Evolutionary conservation across 768 basidiomycete species (phyloP).

Genomic region (Paxillus ammoniavirescens): DNA sequence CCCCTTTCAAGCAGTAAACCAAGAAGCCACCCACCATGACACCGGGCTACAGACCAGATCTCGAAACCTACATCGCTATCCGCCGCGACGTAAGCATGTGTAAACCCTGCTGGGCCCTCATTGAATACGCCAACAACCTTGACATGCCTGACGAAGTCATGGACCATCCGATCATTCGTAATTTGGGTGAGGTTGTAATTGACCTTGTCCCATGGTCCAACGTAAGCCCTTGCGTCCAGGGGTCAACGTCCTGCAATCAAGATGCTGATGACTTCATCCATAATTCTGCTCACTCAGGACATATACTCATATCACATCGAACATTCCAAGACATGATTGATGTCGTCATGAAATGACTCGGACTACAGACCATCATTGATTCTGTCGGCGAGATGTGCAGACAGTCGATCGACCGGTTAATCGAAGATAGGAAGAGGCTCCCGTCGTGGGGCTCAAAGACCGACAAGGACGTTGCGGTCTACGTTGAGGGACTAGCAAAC

Average conservation of each 20-base stretch:
- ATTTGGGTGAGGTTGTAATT: slow-evolving; percentile 72
- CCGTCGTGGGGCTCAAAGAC: slow-evolving; percentile 73
- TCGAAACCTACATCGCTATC: slow-evolving; percentile 78
- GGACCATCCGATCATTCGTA: slow-evolving; percentile 65
- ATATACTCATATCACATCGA: slow-evolving; percentile 86
- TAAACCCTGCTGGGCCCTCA: slow-evolving; percentile 78
- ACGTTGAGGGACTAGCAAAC: slow-evolving; percentile 68
- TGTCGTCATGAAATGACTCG: slow-evolving; percentile 73
- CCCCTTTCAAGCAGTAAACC: slow-evolving; percentile 76
- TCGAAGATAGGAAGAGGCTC: slow-evolving; percentile 40
- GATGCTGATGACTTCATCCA: slow-evolving; percentile 12
- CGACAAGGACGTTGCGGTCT: slow-evolving; percentile 60
- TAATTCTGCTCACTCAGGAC: slow-evolving; percentile 48
- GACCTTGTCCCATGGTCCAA: slow-evolving; percentile 87
- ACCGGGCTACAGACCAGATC: slow-evolving; percentile 64
- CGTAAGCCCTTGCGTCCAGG: slow-evolving; percentile 45
- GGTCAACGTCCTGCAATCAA: background rate
- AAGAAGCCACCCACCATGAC: slow-evolving; percentile 68
- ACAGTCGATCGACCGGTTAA: slow-evolving; percentile 69
- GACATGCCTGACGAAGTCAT: slow-evolving; percentile 80
- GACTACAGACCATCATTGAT: slow-evolving; percentile 75
- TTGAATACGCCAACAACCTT: slow-evolving; percentile 79
- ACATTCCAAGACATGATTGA: slow-evolving; percentile 82
- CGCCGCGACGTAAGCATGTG: slow-evolving; percentile 82
- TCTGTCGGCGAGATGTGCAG: slow-evolving; percentile 76